Evolutionary conservation across 2,329 filamentous ascomycete genomes (phyloP), one percentile per base, ranked within the genome.

Genomic region (Colletotrichum tabaci): DNA sequence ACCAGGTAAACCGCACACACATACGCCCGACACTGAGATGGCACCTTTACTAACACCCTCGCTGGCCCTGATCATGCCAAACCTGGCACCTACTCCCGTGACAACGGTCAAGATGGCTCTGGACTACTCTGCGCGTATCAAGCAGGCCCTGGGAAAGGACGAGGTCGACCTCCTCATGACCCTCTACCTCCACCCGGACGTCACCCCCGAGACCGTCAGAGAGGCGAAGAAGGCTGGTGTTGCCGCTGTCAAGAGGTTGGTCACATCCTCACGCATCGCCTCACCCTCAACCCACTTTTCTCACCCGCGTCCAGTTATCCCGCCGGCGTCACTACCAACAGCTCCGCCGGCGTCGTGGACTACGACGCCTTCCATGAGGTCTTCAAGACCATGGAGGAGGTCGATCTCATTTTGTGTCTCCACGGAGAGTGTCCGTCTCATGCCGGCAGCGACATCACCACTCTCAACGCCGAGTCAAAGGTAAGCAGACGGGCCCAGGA

Each of bases 321-420:
- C 30, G 69, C 72, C 82, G 88, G 89, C 12, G 88, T 89, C 3
- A 92, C 90, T 2, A 92, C 90, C 58, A 92, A 92, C 81, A 91
- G 89, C 26, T 86, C 88, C 58, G 89, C 88, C 35, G 94, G 93
- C 15, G 93, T 95, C 30, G 84, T 92, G 18, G 88, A 90, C 67
- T 90, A 94, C 77, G 89, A 91, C 72, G 83, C 87, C 42, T 96
- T 94, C 83, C 93, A 93, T 79, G 89, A 90, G 8, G 93, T 96
- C 16, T 97, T 98, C 79, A 89, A 87, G n/a, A 93, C 94, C 74
- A 98, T 98, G 95, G 93, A 98, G 79, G 84, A 91, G 71, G 90
- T 95, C 75, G 91, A 92, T 75, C 86, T 98, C 75, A 88, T 97
- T n/a, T 87, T 97, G 52, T 98, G 98, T 83, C 86, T 98, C n/a